phyloP scores from a whole-genome alignment of 305 asterid species.

The Petunia hybrid region DNA sequence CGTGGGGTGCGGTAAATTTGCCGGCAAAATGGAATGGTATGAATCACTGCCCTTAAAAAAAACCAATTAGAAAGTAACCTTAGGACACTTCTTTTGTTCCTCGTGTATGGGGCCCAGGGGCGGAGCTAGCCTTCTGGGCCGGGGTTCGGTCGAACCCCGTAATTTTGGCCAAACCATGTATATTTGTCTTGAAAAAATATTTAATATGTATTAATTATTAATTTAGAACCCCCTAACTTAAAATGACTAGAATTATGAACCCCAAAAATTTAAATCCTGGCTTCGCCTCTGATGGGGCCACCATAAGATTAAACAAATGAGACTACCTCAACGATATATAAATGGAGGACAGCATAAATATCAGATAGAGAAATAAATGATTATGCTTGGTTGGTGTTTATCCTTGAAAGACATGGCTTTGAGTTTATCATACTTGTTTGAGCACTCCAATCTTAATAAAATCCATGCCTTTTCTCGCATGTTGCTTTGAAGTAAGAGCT shows the following conservation, averaged over 20 bases:
- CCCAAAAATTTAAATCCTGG: too few species aligned
- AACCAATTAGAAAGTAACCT: constrained; percentile 10
- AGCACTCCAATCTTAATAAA: constrained; percentile 31
- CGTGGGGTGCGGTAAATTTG: too few species aligned
- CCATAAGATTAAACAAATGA: neutral
- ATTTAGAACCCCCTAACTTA: too few species aligned
- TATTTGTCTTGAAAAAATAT: too few species aligned
- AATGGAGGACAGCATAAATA: constrained; percentile 28
- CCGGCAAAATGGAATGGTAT: too few species aligned
- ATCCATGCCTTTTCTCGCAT: constrained; percentile 20
- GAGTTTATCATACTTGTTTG: constrained; percentile 29
- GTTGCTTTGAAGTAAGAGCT: constrained; percentile 33
- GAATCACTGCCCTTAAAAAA: neutral
- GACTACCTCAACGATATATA: constrained; percentile 14
- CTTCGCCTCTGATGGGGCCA: too few species aligned
- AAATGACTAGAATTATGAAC: too few species aligned
- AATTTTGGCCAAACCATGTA: too few species aligned
- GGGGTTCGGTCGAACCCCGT: too few species aligned
- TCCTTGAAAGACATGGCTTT: constrained; percentile 15
- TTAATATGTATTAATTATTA: too few species aligned
- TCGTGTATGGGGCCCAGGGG: constrained; percentile 31
- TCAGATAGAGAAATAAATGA: neutral
- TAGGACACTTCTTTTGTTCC: constrained; percentile 23
- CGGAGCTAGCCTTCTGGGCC: too few species aligned
- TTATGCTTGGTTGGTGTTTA: constrained; percentile 17